phyloP scores from a whole-genome alignment of 345 rosid species.

The Citrus australasica region DNA sequence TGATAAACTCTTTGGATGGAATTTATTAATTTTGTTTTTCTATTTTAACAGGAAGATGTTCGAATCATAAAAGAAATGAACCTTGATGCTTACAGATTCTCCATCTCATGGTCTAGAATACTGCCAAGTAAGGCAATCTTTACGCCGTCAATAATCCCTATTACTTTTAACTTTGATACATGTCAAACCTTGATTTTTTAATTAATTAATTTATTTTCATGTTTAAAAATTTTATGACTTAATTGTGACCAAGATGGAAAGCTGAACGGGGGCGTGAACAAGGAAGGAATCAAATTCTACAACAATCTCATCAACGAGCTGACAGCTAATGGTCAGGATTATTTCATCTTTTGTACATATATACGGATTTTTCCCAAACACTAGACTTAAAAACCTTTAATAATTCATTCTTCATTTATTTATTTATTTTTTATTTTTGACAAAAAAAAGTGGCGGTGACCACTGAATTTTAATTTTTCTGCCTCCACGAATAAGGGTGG shows the following conservation, averaged over 20 bases:
- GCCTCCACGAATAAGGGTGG: no score
- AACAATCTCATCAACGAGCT: constrained; percentile 54
- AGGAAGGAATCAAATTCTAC: constrained; percentile 44
- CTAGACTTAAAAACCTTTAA: no score
- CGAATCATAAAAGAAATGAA: constrained; percentile 34
- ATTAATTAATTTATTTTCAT: neutral
- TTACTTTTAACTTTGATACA: no score
- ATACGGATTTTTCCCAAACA: no score
- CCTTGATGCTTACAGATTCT: constrained; percentile 40
- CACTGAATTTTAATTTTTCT: no score
- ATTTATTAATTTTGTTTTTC: neutral
- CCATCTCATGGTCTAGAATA: constrained; percentile 44
- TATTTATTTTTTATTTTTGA: no score
- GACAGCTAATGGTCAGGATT: constrained; percentile 30
- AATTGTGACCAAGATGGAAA: constrained; percentile 25
- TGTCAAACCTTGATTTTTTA: no score
- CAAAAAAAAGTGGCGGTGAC: no score
- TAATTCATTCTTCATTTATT: no score
- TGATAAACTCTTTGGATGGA: no score
- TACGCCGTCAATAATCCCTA: neutral
- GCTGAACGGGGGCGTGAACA: constrained; percentile 42
- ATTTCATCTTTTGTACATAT: neutral
- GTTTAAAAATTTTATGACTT: neutral
- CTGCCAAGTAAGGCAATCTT: constrained; percentile 27
- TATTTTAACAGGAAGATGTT: constrained; percentile 33